These are phyloP conservation scores for Uronychia setigera DNA, from an alignment of 73 alveolate genomes.

Conservation along the genomic window DNA sequence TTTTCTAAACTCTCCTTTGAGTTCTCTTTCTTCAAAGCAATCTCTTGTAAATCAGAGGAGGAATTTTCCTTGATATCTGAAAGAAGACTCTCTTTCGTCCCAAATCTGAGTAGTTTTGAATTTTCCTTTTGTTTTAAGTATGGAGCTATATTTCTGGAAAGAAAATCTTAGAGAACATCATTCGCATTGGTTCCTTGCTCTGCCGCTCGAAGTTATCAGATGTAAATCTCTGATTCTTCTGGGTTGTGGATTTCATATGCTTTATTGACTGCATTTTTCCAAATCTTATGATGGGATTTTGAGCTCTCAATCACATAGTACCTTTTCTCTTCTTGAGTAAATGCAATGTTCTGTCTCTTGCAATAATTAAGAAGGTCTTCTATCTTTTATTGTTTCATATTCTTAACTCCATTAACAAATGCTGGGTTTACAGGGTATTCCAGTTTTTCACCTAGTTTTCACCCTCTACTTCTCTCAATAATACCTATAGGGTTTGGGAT, in stretches of 20 bases:
- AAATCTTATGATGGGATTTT: conserved; percentile 6
- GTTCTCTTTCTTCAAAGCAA: neutral
- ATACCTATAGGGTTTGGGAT: neutral
- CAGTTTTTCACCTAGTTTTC: neutral
- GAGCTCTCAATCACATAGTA: conserved; percentile 3
- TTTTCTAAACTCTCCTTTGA: neutral
- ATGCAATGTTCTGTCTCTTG: conserved; percentile 5
- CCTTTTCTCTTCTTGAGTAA: conserved; percentile 15
- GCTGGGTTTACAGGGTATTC: conserved; percentile 36
- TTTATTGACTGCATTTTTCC: conserved; percentile 13
- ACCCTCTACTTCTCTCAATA: neutral
- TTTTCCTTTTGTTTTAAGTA: no score
- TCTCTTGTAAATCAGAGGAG: neutral
- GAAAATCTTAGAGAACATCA: no score
- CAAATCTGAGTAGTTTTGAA: neutral
- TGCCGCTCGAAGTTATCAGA: no score
- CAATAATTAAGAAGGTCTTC: conserved; percentile 11
- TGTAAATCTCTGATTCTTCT: conserved; percentile 5
- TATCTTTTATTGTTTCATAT: neutral
- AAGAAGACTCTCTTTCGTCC: neutral
- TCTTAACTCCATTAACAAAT: conserved; percentile 3
- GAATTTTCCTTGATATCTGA: neutral
- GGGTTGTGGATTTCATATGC: conserved; percentile 7
- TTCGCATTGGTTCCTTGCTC: no score
- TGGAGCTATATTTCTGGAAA: no score